phyloP scores from a whole-genome alignment of 257 asterid species.

The Solanum phureja region DNA sequence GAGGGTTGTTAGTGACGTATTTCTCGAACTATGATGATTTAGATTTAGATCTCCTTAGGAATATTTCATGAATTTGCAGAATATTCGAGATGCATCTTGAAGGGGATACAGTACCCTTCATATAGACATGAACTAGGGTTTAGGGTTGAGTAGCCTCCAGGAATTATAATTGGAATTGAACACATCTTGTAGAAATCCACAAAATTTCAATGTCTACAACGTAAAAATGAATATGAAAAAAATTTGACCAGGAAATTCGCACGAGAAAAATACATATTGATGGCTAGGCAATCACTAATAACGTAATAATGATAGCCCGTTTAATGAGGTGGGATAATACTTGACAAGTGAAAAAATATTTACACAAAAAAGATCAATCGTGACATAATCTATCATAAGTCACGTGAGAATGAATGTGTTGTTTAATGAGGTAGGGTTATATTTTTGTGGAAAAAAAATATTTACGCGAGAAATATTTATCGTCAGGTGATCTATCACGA shows the following conservation, averaged over 20 bases:
- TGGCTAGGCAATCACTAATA: background rate
- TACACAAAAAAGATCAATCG: background rate
- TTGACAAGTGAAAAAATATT: no score
- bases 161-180: no score
- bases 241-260: accelerated
- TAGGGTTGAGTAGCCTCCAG: no score
- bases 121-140: no score
- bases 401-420: background rate
- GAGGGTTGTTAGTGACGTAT: no score
- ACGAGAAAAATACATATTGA: background rate
- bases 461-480: background rate
- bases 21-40: no score
- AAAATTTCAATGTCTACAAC: no score
- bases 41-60: accelerated
- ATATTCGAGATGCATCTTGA: no score
- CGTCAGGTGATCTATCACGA: background rate
- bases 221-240: background rate
- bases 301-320: no score
- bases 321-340: background rate
- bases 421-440: background rate
- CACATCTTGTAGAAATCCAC: no score
- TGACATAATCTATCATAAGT: background rate
- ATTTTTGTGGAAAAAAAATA: background rate
- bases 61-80: no score
- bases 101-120: no score